Percentiles rank a stretch among this genome's conserved stretches.
Evolutionary conservation across 768 basidiomycete genomes (phyloP).

Genomic region (Tephrocybe sp.): DNA sequence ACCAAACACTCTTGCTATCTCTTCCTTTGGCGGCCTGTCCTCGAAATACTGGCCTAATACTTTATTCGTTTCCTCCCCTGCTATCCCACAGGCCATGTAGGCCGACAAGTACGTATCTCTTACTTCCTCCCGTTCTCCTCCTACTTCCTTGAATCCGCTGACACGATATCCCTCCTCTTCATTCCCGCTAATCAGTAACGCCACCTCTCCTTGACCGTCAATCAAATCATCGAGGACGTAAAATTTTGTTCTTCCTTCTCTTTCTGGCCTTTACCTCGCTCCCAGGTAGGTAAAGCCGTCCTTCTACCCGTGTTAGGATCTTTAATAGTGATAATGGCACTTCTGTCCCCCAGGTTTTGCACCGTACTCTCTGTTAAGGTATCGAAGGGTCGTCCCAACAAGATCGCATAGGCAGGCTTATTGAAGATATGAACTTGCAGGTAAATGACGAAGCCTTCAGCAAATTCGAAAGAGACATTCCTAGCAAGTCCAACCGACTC

Average conservation of each 20-base stretch:
- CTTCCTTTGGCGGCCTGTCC: no score
- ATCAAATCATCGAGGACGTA: not conserved
- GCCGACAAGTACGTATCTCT: no score
- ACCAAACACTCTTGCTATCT: no score
- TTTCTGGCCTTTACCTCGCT: slow-evolving; percentile 6
- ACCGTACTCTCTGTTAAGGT: no score
- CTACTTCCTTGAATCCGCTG: not conserved
- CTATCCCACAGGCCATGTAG: not conserved
- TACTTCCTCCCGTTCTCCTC: not conserved
- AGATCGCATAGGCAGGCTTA: not conserved
- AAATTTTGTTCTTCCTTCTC: not conserved
- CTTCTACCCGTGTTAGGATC: no score
- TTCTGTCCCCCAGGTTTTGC: no score
- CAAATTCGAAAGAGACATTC: slow-evolving; percentile 23
- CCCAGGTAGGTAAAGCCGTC: no score
- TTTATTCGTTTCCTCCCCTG: not conserved
- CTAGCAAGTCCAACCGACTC: no score
- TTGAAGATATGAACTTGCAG: not conserved
- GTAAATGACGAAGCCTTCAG: slow-evolving; percentile 11
- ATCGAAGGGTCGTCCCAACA: not conserved
- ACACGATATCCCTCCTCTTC: not conserved
- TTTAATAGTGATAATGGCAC: no score
- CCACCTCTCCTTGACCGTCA: no score
- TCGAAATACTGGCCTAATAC: no score
- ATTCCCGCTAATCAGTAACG: not conserved